Evolutionary conservation across 2,329 filamentous ascomycete species (phyloP), one percentile per base, ranked within the genome.

Genomic region (Sarocladiaceae sp.): DNA sequence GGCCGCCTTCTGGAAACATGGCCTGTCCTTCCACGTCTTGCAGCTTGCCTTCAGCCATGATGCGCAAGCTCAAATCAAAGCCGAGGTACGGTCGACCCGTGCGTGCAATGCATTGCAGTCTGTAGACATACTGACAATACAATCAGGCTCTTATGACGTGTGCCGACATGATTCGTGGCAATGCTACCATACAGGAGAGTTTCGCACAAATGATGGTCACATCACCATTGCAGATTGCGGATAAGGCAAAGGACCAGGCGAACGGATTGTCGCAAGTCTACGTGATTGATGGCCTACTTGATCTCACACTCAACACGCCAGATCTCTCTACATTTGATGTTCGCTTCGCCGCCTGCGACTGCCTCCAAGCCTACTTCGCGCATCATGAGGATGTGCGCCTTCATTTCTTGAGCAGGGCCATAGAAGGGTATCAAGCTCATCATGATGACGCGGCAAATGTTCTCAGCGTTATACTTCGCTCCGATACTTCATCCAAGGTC

Each of bases 201-300:
- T 97, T 99, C 66, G 93, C 91, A 4, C 88, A 94, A 62, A 78
- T 96, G 39, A 87, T 90, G 61, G 90, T 97, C 3, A 77, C 77
- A 12, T 79, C 83, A 25, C 78, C 86, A 10, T 64, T 82, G 44
- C 22, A 23, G 18, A n/a, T 36, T 11, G 11, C 31, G 11, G 47
- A 36, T 15, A 15, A 37, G 18, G 33, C 47, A 26, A 50, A 50
- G 26, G 74, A 71, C 28, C 69, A 74, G 42, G 37, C 68, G 4
- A 82, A 83, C 54, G 77, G 75, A n/a, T 67, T 76, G 10, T 71
- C 77, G 13, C 80, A 81, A 52, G 83, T 93, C 29, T 96, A 96
- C 68, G 90, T 99, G 26, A 96, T 99, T 61, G 93, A 97, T 67
- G 94, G 90, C 1, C 75, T 99, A 17, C 76, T 99, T 46, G 90